phyloP scores from a whole-genome alignment of 352 stramenopile genomes.

The Pythium periplocum region DNA sequence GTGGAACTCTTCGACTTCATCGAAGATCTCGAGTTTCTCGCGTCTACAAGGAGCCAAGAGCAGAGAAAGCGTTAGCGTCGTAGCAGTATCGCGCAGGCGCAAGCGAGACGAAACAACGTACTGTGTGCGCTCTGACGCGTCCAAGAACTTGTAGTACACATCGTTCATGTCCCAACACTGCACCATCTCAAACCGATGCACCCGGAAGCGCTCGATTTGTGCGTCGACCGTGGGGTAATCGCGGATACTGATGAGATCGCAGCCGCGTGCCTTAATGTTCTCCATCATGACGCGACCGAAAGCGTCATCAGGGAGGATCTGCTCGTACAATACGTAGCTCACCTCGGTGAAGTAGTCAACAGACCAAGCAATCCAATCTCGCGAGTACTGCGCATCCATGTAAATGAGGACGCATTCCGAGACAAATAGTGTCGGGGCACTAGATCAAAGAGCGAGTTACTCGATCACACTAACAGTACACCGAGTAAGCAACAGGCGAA shows the following conservation, averaged over 20 bases:
- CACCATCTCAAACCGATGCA: constrained; percentile 55
- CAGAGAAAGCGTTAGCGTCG: background rate
- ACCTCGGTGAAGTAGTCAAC: constrained; percentile 61
- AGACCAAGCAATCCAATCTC: constrained; percentile 68
- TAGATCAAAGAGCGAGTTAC: constrained; percentile 5
- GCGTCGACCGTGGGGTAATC: constrained; percentile 72
- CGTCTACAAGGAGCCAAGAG: constrained; percentile 25
- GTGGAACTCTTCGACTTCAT: constrained; percentile 91
- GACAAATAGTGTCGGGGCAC: constrained; percentile 70
- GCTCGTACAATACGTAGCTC: constrained; percentile 86
- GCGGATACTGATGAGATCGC: constrained; percentile 80
- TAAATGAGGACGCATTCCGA: constrained; percentile 92
- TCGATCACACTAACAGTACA: background rate
- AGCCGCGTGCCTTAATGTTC: constrained; percentile 89
- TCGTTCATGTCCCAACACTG: constrained; percentile 90
- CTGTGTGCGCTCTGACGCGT: constrained; percentile 54
- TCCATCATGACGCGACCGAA: constrained; percentile 89
- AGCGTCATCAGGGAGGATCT: constrained; percentile 86
- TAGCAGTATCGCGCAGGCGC: constrained; percentile 1
- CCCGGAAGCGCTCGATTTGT: constrained; percentile 71
- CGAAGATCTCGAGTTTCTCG: constrained; percentile 88
- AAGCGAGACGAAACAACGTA: constrained; percentile 24
- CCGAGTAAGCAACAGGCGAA: background rate
- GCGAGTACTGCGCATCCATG: constrained; percentile 82
- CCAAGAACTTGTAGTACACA: constrained; percentile 88